Conservation (phyloP, 2,329 filamentous ascomycete species). For the Falciphora oryzae region DNA sequence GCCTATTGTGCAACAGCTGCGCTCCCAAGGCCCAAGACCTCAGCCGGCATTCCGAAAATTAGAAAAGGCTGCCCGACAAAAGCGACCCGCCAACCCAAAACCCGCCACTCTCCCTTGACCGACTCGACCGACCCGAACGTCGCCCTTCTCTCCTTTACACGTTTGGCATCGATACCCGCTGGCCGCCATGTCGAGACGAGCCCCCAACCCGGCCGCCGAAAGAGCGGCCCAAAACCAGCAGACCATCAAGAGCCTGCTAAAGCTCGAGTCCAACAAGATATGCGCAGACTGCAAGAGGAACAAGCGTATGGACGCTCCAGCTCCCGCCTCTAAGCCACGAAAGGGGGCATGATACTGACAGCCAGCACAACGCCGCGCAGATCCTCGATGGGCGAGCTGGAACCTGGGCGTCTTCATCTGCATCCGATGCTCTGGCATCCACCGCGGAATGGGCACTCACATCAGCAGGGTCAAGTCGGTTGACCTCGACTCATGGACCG, state of each 20-base stretch:
- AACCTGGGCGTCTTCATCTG: conserved; percentile 96
- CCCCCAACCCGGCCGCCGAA: conserved; percentile 73
- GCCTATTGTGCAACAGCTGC: not conserved
- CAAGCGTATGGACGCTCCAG: conserved; percentile 63
- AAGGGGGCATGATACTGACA: not conserved
- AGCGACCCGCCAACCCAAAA: not conserved
- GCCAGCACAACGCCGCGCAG: conserved; percentile 39
- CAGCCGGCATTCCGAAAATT: not conserved
- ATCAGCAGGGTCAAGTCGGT: conserved; percentile 98
- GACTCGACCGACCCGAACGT: not conserved
- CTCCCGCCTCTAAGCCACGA: not conserved
- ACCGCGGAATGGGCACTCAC: conserved; percentile 97
- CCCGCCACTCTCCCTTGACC: not conserved
- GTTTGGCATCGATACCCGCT: not conserved
- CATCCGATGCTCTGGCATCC: conserved; percentile 97
- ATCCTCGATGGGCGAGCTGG: conserved; percentile 99
- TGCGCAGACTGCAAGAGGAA: conserved; percentile 99
- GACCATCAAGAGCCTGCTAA: conserved; percentile 90
- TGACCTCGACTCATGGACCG: conserved; percentile 96
- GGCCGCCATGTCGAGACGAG: conserved; percentile 66
- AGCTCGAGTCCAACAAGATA: conserved; percentile 91
- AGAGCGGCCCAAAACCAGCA: conserved; percentile 88
- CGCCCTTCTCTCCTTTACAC: not conserved
- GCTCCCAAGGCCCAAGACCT: not conserved
- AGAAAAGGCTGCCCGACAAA: not conserved